Conservation (phyloP, 2,329 filamentous ascomycete species). For the Neofusicoccum parvum region DNA sequence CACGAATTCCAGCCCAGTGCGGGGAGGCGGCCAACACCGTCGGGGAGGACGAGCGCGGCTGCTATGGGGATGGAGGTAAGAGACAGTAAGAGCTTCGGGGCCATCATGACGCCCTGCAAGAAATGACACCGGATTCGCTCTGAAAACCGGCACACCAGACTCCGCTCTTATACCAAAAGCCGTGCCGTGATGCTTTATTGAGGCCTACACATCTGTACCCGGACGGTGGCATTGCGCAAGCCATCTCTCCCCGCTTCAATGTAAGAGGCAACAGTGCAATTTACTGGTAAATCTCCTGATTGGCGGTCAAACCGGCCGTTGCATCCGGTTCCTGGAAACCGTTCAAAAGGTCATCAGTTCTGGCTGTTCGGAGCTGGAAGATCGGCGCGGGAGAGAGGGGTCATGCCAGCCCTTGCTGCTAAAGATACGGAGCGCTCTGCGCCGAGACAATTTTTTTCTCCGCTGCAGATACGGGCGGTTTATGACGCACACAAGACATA, state of each 20-base stretch:
- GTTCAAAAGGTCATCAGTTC: background rate
- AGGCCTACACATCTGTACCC: background rate
- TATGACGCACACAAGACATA: background rate
- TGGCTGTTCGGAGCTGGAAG: background rate
- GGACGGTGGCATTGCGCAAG: background rate
- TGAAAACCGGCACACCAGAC: no score
- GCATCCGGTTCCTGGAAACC: background rate
- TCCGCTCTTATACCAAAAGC: no score
- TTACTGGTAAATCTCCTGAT: background rate
- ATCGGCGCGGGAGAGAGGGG: constrained; percentile 5
- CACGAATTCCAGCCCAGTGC: constrained; percentile 51
- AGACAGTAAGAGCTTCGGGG: background rate
- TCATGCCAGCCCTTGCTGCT: background rate
- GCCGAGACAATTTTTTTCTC: background rate
- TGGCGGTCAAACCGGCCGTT: background rate
- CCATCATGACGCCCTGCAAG: background rate
- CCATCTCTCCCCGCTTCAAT: background rate
- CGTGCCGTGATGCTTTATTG: no score
- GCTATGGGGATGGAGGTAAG: constrained; percentile 16
- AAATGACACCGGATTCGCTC: background rate
- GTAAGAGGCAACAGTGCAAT: background rate
- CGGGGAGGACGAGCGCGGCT: constrained; percentile 20
- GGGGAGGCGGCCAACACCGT: constrained; percentile 26
- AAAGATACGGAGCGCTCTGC: background rate
- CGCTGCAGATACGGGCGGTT: background rate